phyloP scores from a whole-genome alignment of 2,329 filamentous ascomycete genomes.

The Verticillium albo-atrum region DNA sequence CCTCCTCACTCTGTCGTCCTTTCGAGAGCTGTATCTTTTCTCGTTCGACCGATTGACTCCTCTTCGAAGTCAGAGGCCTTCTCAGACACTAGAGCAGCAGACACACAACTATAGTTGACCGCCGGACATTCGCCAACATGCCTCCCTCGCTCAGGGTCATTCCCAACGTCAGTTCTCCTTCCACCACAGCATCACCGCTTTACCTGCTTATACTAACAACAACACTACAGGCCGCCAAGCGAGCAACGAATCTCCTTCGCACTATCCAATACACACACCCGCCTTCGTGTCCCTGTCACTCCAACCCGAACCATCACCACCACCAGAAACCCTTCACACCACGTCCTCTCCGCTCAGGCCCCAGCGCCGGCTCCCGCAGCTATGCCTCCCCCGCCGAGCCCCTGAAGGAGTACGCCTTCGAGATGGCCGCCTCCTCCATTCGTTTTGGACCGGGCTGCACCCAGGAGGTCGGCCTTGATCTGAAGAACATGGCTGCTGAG shows the following conservation, averaged over 20 bases:
- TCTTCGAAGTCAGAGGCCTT: not conserved
- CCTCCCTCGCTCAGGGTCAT: constrained; percentile 18
- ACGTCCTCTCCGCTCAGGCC: constrained; percentile 25
- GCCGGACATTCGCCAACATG: constrained; percentile 2
- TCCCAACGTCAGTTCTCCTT: constrained; percentile 17
- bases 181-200: not conserved
- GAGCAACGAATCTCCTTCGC: constrained; percentile 70
- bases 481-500: constrained; percentile 83
- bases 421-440: constrained; percentile 95
- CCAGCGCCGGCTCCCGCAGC: constrained; percentile 21
- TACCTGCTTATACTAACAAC: constrained; percentile 1
- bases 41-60: not conserved
- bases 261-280: constrained; percentile 91
- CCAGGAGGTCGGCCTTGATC: constrained; percentile 96
- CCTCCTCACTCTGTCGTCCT: not conserved
- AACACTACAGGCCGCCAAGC: constrained; percentile 46
- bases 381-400: constrained; percentile 69
- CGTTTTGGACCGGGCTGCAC: constrained; percentile 91
- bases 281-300: constrained; percentile 86
- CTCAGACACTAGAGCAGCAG: not conserved
- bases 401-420: constrained; percentile 95
- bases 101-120: not conserved
- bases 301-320: constrained; percentile 78
- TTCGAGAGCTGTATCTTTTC: not conserved
- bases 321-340: constrained; percentile 54